Evolutionary conservation across 495 filamentous ascomycete species (phyloP), one percentile per base, ranked within the genome.

Genomic region (Penicillium alfredii): DNA sequence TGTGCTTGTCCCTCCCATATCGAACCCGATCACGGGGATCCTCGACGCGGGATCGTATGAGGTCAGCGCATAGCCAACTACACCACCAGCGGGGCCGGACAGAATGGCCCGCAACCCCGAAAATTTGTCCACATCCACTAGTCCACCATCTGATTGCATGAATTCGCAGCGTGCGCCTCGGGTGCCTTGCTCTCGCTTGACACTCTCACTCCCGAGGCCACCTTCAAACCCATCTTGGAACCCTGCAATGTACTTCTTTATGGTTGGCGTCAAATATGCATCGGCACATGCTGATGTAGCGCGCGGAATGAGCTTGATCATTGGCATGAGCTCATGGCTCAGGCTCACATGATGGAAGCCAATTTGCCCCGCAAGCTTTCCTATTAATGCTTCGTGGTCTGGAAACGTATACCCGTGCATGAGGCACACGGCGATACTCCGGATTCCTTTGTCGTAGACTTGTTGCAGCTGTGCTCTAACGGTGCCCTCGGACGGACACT

Each of bases 1-100:
- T 4, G 89, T 94, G 36, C 81, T 86, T 1, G 90, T 96, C 18
- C 89, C 89, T 16, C 80, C 78, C 89, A 96, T 96, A 53, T 96
- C 90, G 51, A 96, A 94, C 0, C 90, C 90, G 51, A 95, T 92
- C 9, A 94, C 77, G 3, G 89, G 88, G 8, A 76, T 86, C 49
- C 77, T 84, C 0, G 83, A 87, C 32, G 81, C 66, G 1, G 80
- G 70, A 53, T 94, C 86, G 52, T 88, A 94, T 2, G 80, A 84
- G 1, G 89, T 95, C 28, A 86, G 72, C 14, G 89, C 88, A 59
- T 94, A 94, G 4, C 88, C 88, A 3, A 94, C 89, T 1, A 86
- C 81, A 11, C 84, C 74, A 13, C 73, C 74, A 31, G 75, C 74
- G 17, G 75, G 74, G 1, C 74, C 74, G 9, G 69, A 74, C 6